phyloP scores from a whole-genome alignment of 1,139 yeast species.

The Trichomonascaceae sp. region DNA sequence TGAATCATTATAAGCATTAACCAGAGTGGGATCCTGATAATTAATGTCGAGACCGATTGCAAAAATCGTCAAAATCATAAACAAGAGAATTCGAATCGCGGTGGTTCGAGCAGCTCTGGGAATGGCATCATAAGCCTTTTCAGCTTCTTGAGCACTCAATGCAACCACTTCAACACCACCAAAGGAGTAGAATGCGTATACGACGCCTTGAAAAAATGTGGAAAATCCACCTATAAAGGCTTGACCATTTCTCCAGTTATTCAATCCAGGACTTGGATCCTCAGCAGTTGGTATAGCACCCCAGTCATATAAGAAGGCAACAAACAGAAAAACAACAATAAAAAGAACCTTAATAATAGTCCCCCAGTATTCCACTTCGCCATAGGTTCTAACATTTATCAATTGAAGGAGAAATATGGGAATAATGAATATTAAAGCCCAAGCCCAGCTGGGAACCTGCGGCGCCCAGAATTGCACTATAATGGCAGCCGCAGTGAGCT shows the following conservation, averaged over 20 bases:
- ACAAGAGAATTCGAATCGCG: conserved; percentile 34
- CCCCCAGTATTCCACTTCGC: conserved; percentile 34
- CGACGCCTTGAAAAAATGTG: conserved; percentile 16
- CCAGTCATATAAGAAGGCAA: conserved; percentile 42
- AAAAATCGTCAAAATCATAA: conserved; percentile 39
- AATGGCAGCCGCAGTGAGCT: conserved; percentile 50
- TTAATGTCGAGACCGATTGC: conserved; percentile 47
- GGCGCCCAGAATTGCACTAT: conserved; percentile 58
- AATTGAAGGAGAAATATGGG: conserved; percentile 28
- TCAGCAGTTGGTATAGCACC: conserved; percentile 37
- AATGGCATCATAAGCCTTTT: conserved; percentile 37
- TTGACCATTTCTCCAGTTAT: conserved; percentile 15
- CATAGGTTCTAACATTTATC: conserved; percentile 35
- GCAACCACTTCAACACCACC: conserved; percentile 37
- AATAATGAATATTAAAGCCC: conserved; percentile 25
- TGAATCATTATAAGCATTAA: conserved; percentile 32
- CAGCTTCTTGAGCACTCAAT: conserved; percentile 46
- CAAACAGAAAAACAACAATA: conserved; percentile 42
- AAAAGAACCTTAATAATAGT: conserved; percentile 42
- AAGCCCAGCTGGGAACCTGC: conserved; percentile 47
- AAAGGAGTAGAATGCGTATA: conserved; percentile 13
- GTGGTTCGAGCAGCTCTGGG: conserved; percentile 37
- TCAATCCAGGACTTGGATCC: conserved; percentile 17
- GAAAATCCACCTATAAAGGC: conserved; percentile 17
- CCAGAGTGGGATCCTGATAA: conserved; percentile 36